Base-by-base conservation (phyloP, 1,284 basidiomycete genomes). In the Sporisorium exsertum region DNA sequence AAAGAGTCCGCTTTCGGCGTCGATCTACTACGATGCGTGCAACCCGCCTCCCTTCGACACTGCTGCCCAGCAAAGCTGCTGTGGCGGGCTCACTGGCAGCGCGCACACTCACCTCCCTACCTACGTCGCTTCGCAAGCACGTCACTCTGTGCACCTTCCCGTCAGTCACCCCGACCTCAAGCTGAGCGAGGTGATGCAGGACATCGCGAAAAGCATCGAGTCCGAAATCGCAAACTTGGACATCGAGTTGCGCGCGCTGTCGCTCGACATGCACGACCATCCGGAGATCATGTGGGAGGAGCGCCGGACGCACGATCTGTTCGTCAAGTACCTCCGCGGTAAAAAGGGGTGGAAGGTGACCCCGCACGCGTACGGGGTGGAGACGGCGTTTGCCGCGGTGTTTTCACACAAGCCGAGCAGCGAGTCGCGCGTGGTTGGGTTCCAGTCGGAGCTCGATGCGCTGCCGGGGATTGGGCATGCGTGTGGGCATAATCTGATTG, bases 401-500 rank as follows among this genome's bases (percentile, higher is more conserved):
- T 94, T 90, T 88, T 66, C 68, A 35, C 72, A 81, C 60, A 73
- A 76, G 47, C 53, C 67, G 1, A 46, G 79, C 35, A 67, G 64
- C 20, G 45, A 64, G 9, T 64, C 61, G 16, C 56, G 72, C 12
- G 79, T 77, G 13, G 70, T 86, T n/a, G 85, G 85, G 1, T 84
- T 85, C 71, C 72, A 87, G 92, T 57, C 92, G 8, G 92, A 94
- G 84, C 91, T 91, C 89, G 91, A 91, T 78, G 72, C 90, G 5
- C 57, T 79, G 9, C 78, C 76, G 0, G 74, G 77, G 2, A 66
- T 80, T 22, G 78, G 75, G 5, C 91, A 94, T 84, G 93, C 91
- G 0, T 94, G 93, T 80, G 93, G 93, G 0, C 76, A 95, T 83
- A 94, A 94, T 84, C 88, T 95, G 61, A 95, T 95, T 65, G 93